phyloP scores from a whole-genome alignment of 2,329 filamentous ascomycete species.

The Metarhizium robertsii region DNA sequence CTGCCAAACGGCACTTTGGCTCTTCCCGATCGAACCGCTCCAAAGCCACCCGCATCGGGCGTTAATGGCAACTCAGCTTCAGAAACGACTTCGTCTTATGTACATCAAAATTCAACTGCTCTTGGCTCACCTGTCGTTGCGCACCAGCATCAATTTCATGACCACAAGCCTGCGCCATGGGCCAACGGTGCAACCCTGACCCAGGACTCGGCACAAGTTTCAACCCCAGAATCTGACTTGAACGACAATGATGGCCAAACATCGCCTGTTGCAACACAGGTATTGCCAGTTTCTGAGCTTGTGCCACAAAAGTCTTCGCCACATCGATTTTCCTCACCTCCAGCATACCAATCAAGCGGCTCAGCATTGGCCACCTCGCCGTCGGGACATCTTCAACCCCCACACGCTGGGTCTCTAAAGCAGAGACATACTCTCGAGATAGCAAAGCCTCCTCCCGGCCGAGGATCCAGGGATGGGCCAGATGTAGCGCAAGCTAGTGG shows the following conservation, averaged over 20 bases:
- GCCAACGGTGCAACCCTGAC: neutral
- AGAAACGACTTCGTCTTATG: neutral
- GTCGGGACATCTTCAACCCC: constrained; percentile 42
- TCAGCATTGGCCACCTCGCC: constrained; percentile 31
- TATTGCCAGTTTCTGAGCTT: constrained; percentile 1
- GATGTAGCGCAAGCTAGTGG: constrained; percentile 63
- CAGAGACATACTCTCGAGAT: constrained; percentile 87
- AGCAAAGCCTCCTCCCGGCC: constrained; percentile 55
- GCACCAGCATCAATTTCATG: neutral
- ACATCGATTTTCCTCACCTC: constrained; percentile 57
- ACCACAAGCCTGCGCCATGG: neutral
- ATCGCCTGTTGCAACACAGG: constrained; percentile 1
- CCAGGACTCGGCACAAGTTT: neutral
- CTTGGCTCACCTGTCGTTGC: neutral
- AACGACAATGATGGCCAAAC: neutral
- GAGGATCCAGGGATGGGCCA: constrained; percentile 63
- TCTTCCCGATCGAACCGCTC: constrained; percentile 21
- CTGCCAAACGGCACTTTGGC: constrained; percentile 17
- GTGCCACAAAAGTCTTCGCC: constrained; percentile 19
- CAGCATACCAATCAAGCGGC: constrained; percentile 38
- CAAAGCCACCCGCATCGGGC: constrained; percentile 10
- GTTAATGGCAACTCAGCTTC: constrained; percentile 11
- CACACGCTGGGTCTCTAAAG: constrained; percentile 44
- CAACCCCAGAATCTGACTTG: neutral
- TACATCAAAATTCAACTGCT: neutral